Conservation (phyloP, 2,329 filamentous ascomycete species). For the Sporothrix pallida region DNA sequence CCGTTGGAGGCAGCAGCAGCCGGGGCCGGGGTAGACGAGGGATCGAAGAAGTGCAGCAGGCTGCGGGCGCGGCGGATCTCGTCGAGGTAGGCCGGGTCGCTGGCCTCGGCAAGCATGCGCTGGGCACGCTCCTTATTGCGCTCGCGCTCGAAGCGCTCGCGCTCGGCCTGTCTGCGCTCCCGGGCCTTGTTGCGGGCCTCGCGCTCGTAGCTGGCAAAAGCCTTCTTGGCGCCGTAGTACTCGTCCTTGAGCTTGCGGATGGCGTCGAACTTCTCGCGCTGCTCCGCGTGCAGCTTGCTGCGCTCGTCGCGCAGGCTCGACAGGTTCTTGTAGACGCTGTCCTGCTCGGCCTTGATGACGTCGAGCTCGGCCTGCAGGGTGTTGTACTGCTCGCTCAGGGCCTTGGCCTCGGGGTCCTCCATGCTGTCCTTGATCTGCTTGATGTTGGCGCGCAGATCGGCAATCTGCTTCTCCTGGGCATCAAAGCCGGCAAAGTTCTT, state of each 20-base stretch:
- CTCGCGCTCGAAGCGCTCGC: conserved; percentile 72
- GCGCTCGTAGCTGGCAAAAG: conserved; percentile 81
- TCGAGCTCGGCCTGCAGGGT: conserved; percentile 88
- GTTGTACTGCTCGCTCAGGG: conserved; percentile 83
- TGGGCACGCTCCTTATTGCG: conserved; percentile 77
- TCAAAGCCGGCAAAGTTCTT: conserved; percentile 91
- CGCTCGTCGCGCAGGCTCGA: conserved; percentile 85
- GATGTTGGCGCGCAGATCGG: conserved; percentile 84
- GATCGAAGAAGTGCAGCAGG: conserved; percentile 90
- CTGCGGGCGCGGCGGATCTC: conserved; percentile 90
- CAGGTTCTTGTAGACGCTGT: conserved; percentile 86
- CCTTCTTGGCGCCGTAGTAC: conserved; percentile 81
- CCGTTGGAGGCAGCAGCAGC: conserved; percentile 59
- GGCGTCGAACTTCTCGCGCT: conserved; percentile 82
- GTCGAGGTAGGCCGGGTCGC: conserved; percentile 85
- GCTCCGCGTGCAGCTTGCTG: conserved; percentile 79
- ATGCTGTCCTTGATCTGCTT: conserved; percentile 85
- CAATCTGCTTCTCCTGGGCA: conserved; percentile 84
- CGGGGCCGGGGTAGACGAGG: conserved; percentile 58
- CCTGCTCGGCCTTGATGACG: conserved; percentile 87
- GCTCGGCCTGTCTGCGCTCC: conserved; percentile 82
- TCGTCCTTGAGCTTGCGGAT: conserved; percentile 89
- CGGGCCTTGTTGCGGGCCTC: conserved; percentile 77
- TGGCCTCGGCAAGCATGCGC: conserved; percentile 78
- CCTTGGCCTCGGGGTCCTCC: conserved; percentile 90